These are phyloP conservation scores for Colletotrichum musae DNA, from an alignment of 2,329 filamentous ascomycete genomes.

Conservation along the genomic window DNA sequence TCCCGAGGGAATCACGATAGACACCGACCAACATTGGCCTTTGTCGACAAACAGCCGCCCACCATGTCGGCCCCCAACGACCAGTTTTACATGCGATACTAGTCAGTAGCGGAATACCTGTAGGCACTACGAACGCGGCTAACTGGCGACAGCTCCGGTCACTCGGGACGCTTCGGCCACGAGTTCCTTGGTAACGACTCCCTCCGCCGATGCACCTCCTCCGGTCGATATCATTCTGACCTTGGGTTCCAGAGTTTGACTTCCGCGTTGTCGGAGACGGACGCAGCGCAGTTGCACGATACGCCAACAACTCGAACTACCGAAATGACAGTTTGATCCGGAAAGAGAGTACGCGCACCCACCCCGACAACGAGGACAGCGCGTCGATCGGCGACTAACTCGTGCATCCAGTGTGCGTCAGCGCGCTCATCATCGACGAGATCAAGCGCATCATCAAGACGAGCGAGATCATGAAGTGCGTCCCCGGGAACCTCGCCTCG, in stretches of 20 bases:
- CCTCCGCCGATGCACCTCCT: neutral
- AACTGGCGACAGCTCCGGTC: constrained; percentile 80
- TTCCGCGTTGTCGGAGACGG: constrained; percentile 94
- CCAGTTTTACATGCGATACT: constrained; percentile 96
- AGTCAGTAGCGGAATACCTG: constrained; percentile 77
- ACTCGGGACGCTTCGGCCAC: constrained; percentile 97
- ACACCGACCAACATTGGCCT: constrained; percentile 28
- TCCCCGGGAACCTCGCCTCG: constrained; percentile 40
- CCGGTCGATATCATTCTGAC: constrained; percentile 26
- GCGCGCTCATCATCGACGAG: constrained; percentile 89
- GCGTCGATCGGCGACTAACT: constrained; percentile 6
- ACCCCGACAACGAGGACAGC: too few relatives aligned
- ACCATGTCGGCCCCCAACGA: constrained; percentile 80
- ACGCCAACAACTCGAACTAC: constrained; percentile 99
- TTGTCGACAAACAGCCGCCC: constrained; percentile 41
- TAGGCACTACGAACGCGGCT: constrained; percentile 35
- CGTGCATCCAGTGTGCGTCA: constrained; percentile 85
- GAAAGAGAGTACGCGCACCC: constrained; percentile 88
- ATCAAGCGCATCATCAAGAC: constrained; percentile 98
- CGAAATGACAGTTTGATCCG: constrained; percentile 98
- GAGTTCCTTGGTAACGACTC: constrained; percentile 87
- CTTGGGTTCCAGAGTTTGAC: constrained; percentile 83
- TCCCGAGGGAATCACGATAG: constrained; percentile 42
- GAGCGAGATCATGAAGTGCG: constrained; percentile 96
- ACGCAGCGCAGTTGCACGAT: constrained; percentile 91